Evolutionary conservation across 306 rosid species (phyloP).

Genomic region (Comarum palustre): DNA sequence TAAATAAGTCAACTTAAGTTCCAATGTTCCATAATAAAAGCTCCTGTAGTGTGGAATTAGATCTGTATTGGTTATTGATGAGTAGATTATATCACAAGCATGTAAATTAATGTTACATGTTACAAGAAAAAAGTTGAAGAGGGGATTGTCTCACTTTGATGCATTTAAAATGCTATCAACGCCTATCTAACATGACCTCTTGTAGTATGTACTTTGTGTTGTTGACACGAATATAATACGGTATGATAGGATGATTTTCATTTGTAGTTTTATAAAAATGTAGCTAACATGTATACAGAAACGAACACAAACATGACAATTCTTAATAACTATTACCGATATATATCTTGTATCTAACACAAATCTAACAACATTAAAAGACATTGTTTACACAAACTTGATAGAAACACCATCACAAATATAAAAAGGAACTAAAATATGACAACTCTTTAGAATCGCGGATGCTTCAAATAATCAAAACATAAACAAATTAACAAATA

Average conservation of each 20-base stretch:
- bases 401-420: background rate
- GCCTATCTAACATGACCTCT: background rate
- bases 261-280: no score
- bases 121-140: background rate
- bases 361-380: no score
- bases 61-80: conserved; percentile 4
- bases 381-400: background rate
- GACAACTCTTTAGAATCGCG: background rate
- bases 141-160: background rate
- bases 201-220: background rate
- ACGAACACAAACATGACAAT: background rate
- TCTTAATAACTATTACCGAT: background rate
- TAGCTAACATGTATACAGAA: background rate
- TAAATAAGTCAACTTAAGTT: background rate
- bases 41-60: background rate
- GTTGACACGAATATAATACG: no score
- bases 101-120: background rate
- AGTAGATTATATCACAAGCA: background rate
- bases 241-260: no score
- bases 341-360: no score
- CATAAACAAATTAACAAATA: background rate
- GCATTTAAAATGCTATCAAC: background rate
- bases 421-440: background rate
- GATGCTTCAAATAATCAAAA: background rate
- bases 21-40: background rate